Evolutionary conservation across 176 grass and related monocot species (phyloP).

Genomic region (Tillandsia leiboldiana): DNA sequence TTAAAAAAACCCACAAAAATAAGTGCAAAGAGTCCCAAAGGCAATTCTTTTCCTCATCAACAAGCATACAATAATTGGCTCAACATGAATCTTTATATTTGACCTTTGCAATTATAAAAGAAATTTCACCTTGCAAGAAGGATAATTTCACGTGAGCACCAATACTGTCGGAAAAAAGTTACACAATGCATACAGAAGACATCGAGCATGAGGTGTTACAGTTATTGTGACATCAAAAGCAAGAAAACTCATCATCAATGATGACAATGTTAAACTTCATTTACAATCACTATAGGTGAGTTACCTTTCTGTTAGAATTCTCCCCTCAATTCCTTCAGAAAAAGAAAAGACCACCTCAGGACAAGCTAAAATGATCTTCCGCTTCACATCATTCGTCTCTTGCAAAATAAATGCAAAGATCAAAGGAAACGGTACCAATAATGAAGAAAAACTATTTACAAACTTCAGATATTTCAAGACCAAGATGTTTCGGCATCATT

Average conservation of each 20-base stretch:
- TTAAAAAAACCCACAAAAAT: not conserved
- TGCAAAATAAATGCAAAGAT: constrained; percentile 80
- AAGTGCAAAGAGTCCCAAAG: not conserved
- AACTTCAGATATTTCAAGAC: constrained; percentile 30
- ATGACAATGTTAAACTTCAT: constrained; percentile 12
- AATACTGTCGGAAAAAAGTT: not conserved
- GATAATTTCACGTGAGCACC: not conserved
- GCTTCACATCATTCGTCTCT: constrained; percentile 63
- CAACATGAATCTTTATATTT: not conserved
- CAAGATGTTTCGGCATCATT: constrained; percentile 29
- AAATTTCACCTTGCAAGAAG: not conserved
- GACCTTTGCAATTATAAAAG: not conserved
- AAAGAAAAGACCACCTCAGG: constrained; percentile 26
- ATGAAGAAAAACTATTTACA: constrained; percentile 20
- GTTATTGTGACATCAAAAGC: not conserved
- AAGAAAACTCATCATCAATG: constrained; percentile 15
- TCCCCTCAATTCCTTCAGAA: constrained; percentile 16
- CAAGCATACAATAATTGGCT: not conserved
- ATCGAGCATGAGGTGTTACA: not conserved
- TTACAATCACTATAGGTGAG: constrained; percentile 8
- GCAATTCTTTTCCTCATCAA: no score
- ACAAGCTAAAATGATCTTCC: not conserved
- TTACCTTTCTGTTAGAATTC: constrained; percentile 37
- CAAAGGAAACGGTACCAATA: constrained; percentile 50
- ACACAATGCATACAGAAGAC: not conserved